A percentile compares a stretch with the other conserved stretches of the same genome.
phyloP scores from a whole-genome alignment of 2,329 filamentous ascomycete species.

The Venturiaceae sp. region DNA sequence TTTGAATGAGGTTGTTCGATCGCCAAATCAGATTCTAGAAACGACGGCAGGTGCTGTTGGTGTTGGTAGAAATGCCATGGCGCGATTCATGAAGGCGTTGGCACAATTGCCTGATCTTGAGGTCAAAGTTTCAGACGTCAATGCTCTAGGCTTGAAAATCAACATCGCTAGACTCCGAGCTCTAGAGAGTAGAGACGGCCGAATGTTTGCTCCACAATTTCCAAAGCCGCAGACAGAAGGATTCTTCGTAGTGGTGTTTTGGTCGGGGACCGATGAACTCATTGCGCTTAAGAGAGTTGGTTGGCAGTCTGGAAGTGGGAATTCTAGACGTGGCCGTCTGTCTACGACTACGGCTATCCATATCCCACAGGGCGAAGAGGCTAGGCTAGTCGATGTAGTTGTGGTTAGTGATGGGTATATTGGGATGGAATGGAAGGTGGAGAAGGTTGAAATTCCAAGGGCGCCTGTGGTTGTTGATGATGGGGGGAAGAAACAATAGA shows the following conservation, averaged over 20 bases:
- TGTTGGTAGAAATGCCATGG: slow-evolving; percentile 35
- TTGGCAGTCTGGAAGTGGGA: slow-evolving; percentile 44
- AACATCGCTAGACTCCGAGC: slow-evolving; percentile 58
- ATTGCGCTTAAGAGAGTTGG: slow-evolving; percentile 77
- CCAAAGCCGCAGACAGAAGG: slow-evolving; percentile 93
- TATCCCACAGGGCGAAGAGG: slow-evolving; percentile 43
- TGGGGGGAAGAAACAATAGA: neutral
- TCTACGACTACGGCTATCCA: slow-evolving; percentile 49
- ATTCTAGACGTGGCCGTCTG: slow-evolving; percentile 25
- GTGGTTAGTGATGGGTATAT: slow-evolving; percentile 85
- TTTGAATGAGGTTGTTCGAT: slow-evolving; percentile 28
- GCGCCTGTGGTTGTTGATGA: slow-evolving; percentile 14
- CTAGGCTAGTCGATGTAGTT: slow-evolving; percentile 59
- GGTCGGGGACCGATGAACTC: slow-evolving; percentile 60
- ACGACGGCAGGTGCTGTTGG: slow-evolving; percentile 37
- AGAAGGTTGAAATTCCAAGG: slow-evolving; percentile 40
- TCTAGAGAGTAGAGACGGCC: slow-evolving; percentile 25
- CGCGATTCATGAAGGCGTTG: slow-evolving; percentile 49
- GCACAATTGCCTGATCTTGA: slow-evolving; percentile 60
- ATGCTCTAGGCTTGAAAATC: slow-evolving; percentile 53
- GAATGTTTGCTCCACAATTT: slow-evolving; percentile 80
- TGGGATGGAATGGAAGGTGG: slow-evolving; percentile 56
- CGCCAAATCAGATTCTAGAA: slow-evolving; percentile 18
- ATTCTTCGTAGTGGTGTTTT: slow-evolving; percentile 75
- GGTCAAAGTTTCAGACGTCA: slow-evolving; percentile 51